Evolutionary conservation across 2,329 filamentous ascomycete genomes (phyloP), one percentile per base, ranked within the genome.

Genomic region (Sporothrix globosa): DNA sequence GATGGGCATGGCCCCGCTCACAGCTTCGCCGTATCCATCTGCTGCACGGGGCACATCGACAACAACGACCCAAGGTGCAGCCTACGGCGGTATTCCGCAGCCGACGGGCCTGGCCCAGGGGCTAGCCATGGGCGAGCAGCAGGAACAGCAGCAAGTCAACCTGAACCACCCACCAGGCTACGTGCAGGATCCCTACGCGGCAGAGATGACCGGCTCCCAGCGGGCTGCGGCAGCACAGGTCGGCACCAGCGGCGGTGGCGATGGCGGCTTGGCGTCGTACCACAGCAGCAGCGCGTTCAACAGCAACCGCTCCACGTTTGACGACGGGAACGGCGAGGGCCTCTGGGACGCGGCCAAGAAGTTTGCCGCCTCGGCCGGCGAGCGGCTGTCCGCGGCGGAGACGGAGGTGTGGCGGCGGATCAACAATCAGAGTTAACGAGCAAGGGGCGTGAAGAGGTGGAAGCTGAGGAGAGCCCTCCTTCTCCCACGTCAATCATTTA

Each of bases 351-450:
- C 83, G 61, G 86, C 86, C 13, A 87, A 85, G 81, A 88, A 86
- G 77, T 84, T 85, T 82, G 86, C 85, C 60, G 80, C 82, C 71
- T 83, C 82, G 46, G 87, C 87, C 7, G 87, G 87, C 67, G 84
- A 84, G 72, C 86, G 83, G 76, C 78, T 90, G 39, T 85, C 83
- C 10, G 85, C 83, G 17, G 87, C 86, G 17, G 88, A 90, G 80
- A 81, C 80, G 67, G 86, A 89, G 78, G 83, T 90, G 30, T 90
- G 88, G 88, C 85, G 84, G 78, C 84, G 83, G 76, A 87, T 90
- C 76, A 89, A 87, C 79, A 88, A 87, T 79, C 81, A 85, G 63
- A 85, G 81, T 76, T 65, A 19, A 24, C 19, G 34, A 34, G 34
- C 5, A 34, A 6, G 6, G 34, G 7, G 34, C 30, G 30, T 7